These are phyloP conservation scores for Coemansia guatemalensis DNA, from an alignment of 192 early-diverging fungal species.

Conservation along the genomic window DNA sequence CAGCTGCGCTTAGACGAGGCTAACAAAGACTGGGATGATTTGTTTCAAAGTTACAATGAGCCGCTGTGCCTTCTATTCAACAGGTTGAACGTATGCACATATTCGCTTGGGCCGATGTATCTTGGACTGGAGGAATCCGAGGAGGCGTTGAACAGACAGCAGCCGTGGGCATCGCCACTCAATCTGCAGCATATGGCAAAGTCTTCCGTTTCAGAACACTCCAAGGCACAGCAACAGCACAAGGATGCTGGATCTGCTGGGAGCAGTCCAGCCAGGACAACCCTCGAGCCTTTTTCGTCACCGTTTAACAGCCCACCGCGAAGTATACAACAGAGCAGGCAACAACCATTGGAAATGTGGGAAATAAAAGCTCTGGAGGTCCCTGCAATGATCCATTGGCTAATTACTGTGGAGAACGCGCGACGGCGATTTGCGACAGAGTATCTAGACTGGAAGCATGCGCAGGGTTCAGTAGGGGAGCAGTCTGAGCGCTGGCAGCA, in stretches of 20 bases:
- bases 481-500: slow-evolving; percentile 53
- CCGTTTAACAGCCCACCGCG: slow-evolving; percentile 16
- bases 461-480: slow-evolving; percentile 25
- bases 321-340: not conserved
- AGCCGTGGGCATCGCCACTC: slow-evolving; percentile 46
- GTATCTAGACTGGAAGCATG: slow-evolving; percentile 20
- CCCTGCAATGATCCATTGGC: slow-evolving; percentile 21
- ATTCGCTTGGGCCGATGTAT: slow-evolving; percentile 23
- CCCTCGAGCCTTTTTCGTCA: slow-evolving; percentile 12
- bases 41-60: not conserved
- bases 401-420: slow-evolving; percentile 35
- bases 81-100: slow-evolving; percentile 15
- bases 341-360: not conserved
- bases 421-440: slow-evolving; percentile 26
- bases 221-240: not conserved
- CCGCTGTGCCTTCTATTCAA: slow-evolving; percentile 26
- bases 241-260: not conserved
- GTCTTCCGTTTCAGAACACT: not conserved
- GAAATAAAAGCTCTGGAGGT: slow-evolving; percentile 15
- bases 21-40: not conserved
- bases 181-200: slow-evolving; percentile 21
- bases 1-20: slow-evolving; percentile 14
- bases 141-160: slow-evolving; percentile 4
- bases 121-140: slow-evolving; percentile 27
- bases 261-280: not conserved